Base-by-base conservation (phyloP, 2,329 filamentous ascomycete species). In the Raffaelea albimanens region DNA sequence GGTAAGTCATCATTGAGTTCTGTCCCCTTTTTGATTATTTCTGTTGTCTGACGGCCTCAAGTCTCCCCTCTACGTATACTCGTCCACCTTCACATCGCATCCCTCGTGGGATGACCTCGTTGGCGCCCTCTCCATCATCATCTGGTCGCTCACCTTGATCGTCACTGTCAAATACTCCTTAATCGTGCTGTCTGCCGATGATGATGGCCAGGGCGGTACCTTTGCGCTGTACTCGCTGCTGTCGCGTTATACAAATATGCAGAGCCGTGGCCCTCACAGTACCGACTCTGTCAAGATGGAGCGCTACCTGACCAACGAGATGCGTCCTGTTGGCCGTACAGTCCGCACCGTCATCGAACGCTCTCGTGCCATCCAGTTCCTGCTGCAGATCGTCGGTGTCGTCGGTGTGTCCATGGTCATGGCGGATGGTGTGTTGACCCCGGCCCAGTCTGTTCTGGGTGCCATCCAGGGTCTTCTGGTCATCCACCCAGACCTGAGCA, bases 181-280 rank as follows among this genome's bases (percentile, higher is more conserved):
- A 51, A 76, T 86, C 57, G 75, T 86, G 34, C 63, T 86, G 5
- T 67, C 67, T 31, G 82, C 82, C 45, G 82, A 85, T 59, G 80
- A 86, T 52, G 81, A 85, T 57, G 82, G 82, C 40, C 80, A 86
- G 57, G 82, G 82, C 23, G 82, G 82, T 25, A 85, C 81, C 0
- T 85, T 85, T 61, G 78, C 76, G 25, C 73, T 80, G 22, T 85
- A 85, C 60, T 80, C 77, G 3, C 63, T 85, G 14, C 70, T 85
- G 2, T 74, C 80, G 4, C 68, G 78, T 55, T 81, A 76, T 60
- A 71, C 74, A 46, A 72, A 81, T 52, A 82, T 86, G 50, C 70
- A 75, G 14, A 70, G 74, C 43, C 66, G 70, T 13, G 81, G 83
- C 52, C 79, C 80, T 3, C 72, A 72, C 44, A 69, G 74, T 56